phyloP scores from a whole-genome alignment of 1,284 basidiomycete genomes.

The Ustilago esculenta region DNA sequence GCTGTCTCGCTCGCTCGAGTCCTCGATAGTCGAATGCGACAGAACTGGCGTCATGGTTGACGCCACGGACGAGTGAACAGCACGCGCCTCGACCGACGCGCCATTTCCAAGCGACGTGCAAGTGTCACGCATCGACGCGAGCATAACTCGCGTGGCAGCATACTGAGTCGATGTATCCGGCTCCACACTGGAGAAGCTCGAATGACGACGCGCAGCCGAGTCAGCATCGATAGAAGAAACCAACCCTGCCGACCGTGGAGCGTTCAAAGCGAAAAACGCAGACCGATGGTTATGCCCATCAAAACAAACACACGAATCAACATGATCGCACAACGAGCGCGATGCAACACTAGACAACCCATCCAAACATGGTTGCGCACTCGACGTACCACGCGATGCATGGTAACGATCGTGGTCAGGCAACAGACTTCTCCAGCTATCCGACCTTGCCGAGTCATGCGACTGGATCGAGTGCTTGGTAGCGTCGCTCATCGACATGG shows the following conservation, averaged over 20 bases:
- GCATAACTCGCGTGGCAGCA: constrained; percentile 20
- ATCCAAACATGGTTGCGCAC: not conserved
- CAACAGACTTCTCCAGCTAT: constrained; percentile 48
- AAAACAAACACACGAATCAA: constrained; percentile 25
- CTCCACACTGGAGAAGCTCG: constrained; percentile 49
- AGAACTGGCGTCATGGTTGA: constrained; percentile 25
- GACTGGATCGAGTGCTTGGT: constrained; percentile 10
- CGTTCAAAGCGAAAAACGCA: constrained; percentile 27
- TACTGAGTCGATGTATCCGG: constrained; percentile 24
- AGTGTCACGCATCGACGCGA: constrained; percentile 20
- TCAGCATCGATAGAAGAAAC: constrained; percentile 1
- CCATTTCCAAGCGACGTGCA: not conserved
- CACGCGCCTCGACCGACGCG: constrained; percentile 5
- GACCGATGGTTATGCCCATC: constrained; percentile 32
- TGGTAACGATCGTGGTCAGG: constrained; percentile 44
- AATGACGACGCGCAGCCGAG: constrained; percentile 35
- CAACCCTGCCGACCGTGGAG: constrained; percentile 1
- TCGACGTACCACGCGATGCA: constrained; percentile 10
- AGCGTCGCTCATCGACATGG: constrained; percentile 37
- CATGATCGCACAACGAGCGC: constrained; percentile 29
- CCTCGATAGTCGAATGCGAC: constrained; percentile 25
- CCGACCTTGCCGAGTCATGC: constrained; percentile 12
- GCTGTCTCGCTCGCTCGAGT: constrained; percentile 47
- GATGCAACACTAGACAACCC: constrained; percentile 24
- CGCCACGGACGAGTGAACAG: constrained; percentile 8